phyloP scores from a whole-genome alignment of 176 grass and related monocot species.

The Zoysia japonica region DNA sequence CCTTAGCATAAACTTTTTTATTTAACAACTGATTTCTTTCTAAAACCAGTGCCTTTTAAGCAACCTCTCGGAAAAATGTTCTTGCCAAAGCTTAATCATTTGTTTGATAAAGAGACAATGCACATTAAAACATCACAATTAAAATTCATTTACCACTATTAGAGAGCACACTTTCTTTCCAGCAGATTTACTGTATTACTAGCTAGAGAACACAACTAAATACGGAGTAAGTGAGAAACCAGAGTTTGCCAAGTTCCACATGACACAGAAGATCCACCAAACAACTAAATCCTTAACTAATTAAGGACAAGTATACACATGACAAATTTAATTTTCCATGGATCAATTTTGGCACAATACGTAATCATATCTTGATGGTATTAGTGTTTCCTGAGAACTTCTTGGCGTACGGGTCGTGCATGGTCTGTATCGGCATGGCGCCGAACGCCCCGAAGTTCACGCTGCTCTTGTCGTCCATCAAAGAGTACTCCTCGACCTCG shows the following conservation, averaged over 20 bases:
- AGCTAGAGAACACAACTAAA: neutral
- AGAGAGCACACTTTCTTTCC: neutral
- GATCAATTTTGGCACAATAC: neutral
- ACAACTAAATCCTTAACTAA: neutral
- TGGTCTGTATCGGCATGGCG: slow-evolving; percentile 50
- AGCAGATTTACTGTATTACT: neutral
- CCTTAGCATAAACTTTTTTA: neutral
- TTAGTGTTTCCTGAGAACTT: slow-evolving; percentile 36
- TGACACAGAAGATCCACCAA: neutral
- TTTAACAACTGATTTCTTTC: neutral
- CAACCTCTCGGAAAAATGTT: too few species aligned
- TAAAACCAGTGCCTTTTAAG: too few species aligned
- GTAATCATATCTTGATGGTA: slow-evolving; percentile 40
- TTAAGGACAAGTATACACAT: slow-evolving; percentile 1
- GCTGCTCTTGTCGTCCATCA: slow-evolving; percentile 53
- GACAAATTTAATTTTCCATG: neutral
- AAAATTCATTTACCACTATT: too few species aligned
- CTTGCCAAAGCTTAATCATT: too few species aligned
- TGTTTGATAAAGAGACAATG: too few species aligned
- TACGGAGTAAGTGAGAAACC: neutral
- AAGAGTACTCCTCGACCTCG: slow-evolving; percentile 35
- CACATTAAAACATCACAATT: too few species aligned
- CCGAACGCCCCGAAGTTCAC: slow-evolving; percentile 63
- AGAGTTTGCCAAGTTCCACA: neutral
- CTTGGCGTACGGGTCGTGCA: slow-evolving; percentile 51